phyloP scores from a whole-genome alignment of 495 filamentous ascomycete species.

The Aspergillus carlsbadensis region DNA sequence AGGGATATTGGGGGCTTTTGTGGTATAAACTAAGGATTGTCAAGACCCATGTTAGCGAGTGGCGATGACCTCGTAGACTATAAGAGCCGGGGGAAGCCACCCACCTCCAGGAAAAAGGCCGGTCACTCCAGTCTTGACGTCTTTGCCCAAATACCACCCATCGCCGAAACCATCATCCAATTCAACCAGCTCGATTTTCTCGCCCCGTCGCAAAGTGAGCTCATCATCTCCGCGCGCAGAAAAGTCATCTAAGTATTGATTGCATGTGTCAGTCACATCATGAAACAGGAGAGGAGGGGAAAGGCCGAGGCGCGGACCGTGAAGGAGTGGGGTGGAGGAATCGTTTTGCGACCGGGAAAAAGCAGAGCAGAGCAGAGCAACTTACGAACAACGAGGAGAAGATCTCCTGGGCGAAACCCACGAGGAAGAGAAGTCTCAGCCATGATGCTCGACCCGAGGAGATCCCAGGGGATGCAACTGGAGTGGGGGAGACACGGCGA shows the following conservation, averaged over 20 bases:
- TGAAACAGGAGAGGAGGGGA: constrained; percentile 9
- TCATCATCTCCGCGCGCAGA: constrained; percentile 87
- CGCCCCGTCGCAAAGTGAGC: constrained; percentile 80
- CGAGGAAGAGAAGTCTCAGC: constrained; percentile 38
- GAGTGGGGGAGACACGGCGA: constrained; percentile 2
- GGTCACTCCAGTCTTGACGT: constrained; percentile 68
- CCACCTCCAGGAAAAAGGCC: constrained; percentile 90
- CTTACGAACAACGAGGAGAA: constrained; percentile 77
- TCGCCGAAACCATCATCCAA: constrained; percentile 97
- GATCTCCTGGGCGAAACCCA: constrained; percentile 61
- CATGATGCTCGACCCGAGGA: constrained; percentile 26
- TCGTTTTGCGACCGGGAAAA: constrained; percentile 15
- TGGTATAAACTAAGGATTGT: constrained; percentile 33
- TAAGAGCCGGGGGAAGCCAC: constrained; percentile 13
- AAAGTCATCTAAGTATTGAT: constrained; percentile 66
- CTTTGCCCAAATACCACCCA: constrained; percentile 93
- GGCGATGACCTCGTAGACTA: background rate
- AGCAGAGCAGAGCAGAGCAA: constrained; percentile 20
- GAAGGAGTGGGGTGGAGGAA: constrained; percentile 10
- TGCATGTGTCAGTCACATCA: constrained; percentile 13
- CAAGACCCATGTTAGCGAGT: constrained; percentile 1
- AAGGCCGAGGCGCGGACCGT: constrained; percentile 13
- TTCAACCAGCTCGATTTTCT: constrained; percentile 88
- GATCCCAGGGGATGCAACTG: constrained; percentile 3
- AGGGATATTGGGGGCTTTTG: constrained; percentile 10